phyloP scores from a whole-genome alignment of 805 yeast species.

The Candida chilensis region DNA sequence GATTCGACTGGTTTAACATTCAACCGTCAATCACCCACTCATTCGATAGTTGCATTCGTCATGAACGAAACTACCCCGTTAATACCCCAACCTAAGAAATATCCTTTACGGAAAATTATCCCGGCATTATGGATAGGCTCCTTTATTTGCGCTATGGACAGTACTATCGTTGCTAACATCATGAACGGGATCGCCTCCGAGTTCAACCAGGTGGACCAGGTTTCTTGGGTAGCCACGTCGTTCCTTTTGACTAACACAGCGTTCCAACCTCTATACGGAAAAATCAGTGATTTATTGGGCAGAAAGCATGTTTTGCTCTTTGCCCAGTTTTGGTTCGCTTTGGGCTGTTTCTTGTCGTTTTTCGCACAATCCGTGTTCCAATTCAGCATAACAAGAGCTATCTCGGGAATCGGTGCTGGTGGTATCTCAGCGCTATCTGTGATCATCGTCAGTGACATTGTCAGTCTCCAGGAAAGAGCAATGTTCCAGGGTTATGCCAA shows the following conservation, averaged over 20 bases:
- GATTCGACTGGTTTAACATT: too few species aligned
- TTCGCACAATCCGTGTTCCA: slow-evolving; percentile 30
- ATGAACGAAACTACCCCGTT: too few species aligned
- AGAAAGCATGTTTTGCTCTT: slow-evolving; percentile 33
- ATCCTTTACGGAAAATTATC: slow-evolving; percentile 8
- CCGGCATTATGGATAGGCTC: slow-evolving; percentile 32
- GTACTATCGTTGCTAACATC: slow-evolving; percentile 52
- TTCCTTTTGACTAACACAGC: slow-evolving; percentile 62
- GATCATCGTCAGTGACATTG: slow-evolving; percentile 47
- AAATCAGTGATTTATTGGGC: slow-evolving; percentile 58
- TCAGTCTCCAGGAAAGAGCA: slow-evolving; percentile 43
- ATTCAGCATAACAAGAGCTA: slow-evolving; percentile 39
- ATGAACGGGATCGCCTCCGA: slow-evolving; percentile 52
- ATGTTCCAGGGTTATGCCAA: slow-evolving; percentile 43
- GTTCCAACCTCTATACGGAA: slow-evolving; percentile 68
- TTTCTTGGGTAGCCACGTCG: slow-evolving; percentile 68
- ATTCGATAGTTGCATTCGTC: too few species aligned
- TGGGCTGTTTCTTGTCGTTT: slow-evolving; percentile 35
- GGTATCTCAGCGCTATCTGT: slow-evolving; percentile 42
- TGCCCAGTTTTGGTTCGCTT: slow-evolving; percentile 32
- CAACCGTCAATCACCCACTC: too few species aligned
- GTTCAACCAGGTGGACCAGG: slow-evolving; percentile 37
- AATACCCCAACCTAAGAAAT: too few species aligned
- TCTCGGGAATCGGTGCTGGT: slow-evolving; percentile 54
- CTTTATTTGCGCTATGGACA: slow-evolving; percentile 47